These are phyloP conservation scores for Murraya paniculata DNA, from an alignment of 345 rosid species.

Conservation along the genomic window DNA sequence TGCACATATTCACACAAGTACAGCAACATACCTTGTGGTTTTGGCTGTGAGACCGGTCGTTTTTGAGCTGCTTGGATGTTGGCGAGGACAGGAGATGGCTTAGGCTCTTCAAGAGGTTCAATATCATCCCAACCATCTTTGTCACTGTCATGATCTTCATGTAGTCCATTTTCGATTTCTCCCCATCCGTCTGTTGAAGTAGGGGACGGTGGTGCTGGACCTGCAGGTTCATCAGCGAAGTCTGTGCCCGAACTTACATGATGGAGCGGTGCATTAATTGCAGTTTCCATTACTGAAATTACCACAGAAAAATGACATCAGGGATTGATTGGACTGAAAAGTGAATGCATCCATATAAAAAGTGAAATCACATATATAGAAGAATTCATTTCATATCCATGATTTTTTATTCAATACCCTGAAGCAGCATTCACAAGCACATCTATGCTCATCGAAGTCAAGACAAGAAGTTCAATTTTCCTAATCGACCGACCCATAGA, in stretches of 20 bases:
- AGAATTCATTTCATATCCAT: background rate
- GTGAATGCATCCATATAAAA: conserved; percentile 5
- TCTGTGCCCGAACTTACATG: conserved; percentile 62
- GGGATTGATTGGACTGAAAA: conserved; percentile 5
- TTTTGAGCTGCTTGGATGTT: conserved; percentile 94
- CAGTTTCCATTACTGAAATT: conserved; percentile 49
- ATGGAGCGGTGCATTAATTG: conserved; percentile 44
- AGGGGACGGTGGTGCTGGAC: conserved; percentile 58
- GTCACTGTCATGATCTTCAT: conserved; percentile 68
- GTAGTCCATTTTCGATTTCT: conserved; percentile 79
- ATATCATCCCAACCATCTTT: conserved; percentile 98
- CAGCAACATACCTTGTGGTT: conserved; percentile 53
- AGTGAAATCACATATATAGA: background rate
- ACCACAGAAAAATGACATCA: conserved; percentile 21
- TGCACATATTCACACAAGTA: background rate
- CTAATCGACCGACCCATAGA: background rate
- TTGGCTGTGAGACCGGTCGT: conserved; percentile 64
- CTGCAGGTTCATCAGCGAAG: conserved; percentile 58
- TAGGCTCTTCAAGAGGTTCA: conserved; percentile 87
- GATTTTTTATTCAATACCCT: background rate
- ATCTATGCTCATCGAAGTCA: background rate
- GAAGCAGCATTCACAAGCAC: background rate
- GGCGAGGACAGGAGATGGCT: conserved; percentile 73
- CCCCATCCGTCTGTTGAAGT: conserved; percentile 99
- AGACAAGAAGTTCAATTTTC: background rate